Evolutionary conservation across 352 stramenopile species (phyloP).

Genomic region (Plasmopara viticola): DNA sequence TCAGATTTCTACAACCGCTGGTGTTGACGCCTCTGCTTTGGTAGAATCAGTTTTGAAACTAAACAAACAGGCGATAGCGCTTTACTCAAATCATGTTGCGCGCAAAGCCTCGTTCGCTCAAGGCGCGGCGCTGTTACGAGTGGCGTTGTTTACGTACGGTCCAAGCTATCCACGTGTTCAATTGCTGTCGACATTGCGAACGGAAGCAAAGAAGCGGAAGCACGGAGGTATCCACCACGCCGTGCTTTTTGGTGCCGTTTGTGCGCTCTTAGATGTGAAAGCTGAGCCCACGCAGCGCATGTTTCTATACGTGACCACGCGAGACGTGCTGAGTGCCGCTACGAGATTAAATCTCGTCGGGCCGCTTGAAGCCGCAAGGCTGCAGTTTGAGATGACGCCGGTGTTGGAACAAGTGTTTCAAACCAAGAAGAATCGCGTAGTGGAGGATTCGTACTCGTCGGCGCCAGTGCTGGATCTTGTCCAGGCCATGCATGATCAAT

Average conservation of each 20-base stretch:
- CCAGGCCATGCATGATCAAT: constrained; percentile 77
- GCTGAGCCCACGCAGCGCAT: constrained; percentile 54
- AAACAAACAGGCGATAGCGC: constrained; percentile 42
- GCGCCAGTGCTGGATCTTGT: constrained; percentile 74
- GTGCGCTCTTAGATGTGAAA: constrained; percentile 43
- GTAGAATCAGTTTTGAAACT: constrained; percentile 43
- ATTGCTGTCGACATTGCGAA: constrained; percentile 39
- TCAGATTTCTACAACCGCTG: constrained; percentile 15
- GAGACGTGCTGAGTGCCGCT: constrained; percentile 70
- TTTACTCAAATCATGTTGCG: constrained; percentile 77
- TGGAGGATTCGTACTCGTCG: constrained; percentile 71
- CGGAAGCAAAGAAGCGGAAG: constrained; percentile 40
- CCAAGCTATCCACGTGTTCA: constrained; percentile 23
- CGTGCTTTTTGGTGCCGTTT: constrained; percentile 63
- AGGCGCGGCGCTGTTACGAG: constrained; percentile 55
- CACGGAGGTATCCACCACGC: constrained; percentile 57
- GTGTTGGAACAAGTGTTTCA: constrained; percentile 52
- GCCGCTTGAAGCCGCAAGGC: constrained; percentile 56
- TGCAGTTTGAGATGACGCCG: constrained; percentile 51
- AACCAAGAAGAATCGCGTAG: constrained; percentile 53
- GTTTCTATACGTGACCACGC: constrained; percentile 69
- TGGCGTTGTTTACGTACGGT: constrained; percentile 56
- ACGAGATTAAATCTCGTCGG: constrained; percentile 78
- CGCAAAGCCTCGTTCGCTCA: constrained; percentile 71
- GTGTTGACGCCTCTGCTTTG: constrained; percentile 7